Base-by-base conservation (phyloP, 176 grass and related monocot species). In the Eragrostis nindensis region DNA sequence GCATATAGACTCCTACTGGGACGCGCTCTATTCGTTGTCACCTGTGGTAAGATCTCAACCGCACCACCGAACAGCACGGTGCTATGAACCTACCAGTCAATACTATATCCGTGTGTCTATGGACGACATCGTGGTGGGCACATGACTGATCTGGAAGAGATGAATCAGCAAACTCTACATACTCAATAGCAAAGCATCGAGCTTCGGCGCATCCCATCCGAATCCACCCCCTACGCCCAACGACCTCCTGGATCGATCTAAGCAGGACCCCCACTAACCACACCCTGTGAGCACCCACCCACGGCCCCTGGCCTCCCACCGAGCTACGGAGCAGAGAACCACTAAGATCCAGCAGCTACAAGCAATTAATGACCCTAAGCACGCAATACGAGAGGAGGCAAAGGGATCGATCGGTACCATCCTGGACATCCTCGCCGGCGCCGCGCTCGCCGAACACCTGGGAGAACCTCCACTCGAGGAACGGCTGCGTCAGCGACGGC, bases 381-480 rank as follows among this genome's bases (percentile, higher is more conserved):
- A 22, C 48, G 3, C 47, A 69, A 80, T 18, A 56, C 36, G 45
- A 38, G 75, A 66, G 86, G 21, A 53, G 44, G 49, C 14, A 26
- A 65, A 82, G 55, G 59, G 80, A 86, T 89, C 70, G 84, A 91
- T 91, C 66, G 76, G 75, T 90, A 94, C 92, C 92, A 38, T 94
- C 92, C 81, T 94, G 92, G 79, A 94, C 92, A 45, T 94, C 92
- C 92, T 94, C 89, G 66, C 92, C 92, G 66, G 83, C 83, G 32
- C 83, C 79, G 70, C 92, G 92, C 86, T 94, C 92, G 47, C 92
- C 92, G 75, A 94, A 94, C 64, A 94, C 92, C 92, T 94, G 92
- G 41, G 92, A 94, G 86, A 94, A 94, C 90, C 82, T 94, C 89
- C 89, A 94, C 7, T 94, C 86, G 71, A 89, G 86, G n/a, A n/a